phyloP scores from a whole-genome alignment of 1,139 yeast genomes.

The Meyerozyma athensensis region DNA sequence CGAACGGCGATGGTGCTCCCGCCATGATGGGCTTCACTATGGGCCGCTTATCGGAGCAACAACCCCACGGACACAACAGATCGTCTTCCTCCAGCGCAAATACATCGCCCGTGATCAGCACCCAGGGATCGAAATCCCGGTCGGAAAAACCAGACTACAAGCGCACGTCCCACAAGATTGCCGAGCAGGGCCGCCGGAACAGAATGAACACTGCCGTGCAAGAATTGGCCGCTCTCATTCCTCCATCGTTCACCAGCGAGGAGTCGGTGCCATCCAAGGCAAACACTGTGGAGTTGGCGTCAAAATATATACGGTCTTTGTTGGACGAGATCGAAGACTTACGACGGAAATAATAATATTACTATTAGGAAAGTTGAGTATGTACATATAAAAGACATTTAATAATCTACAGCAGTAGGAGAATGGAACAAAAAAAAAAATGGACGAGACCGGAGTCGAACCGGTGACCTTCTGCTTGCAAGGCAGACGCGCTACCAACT shows the following conservation, averaged over 20 bases:
- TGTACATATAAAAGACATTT: too few species aligned
- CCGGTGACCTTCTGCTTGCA: conserved; percentile 65
- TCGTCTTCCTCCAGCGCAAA: conserved; percentile 8
- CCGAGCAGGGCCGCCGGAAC: conserved; percentile 94
- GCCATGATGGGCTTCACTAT: conserved; percentile 45
- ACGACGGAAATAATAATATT: conserved; percentile 10
- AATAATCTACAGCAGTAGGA: too few species aligned
- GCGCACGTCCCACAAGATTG: conserved; percentile 82
- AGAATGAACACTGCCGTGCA: conserved; percentile 83
- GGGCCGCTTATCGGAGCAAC: conserved; percentile 43
- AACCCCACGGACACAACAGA: conserved; percentile 7
- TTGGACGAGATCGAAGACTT: conserved; percentile 37
- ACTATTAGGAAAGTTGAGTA: too few species aligned
- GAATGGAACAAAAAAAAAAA: conserved; percentile 15
- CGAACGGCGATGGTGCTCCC: conserved; percentile 6
- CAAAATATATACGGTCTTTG: conserved; percentile 58
- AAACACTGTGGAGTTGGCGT: conserved; percentile 88
- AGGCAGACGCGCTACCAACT: conserved; percentile 71
- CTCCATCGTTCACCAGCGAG: conserved; percentile 55
- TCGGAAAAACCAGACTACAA: conserved; percentile 36
- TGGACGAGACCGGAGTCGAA: conserved; percentile 68
- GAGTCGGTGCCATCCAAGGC: conserved; percentile 78
- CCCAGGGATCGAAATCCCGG: conserved; percentile 10
- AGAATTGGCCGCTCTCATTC: conserved; percentile 66
- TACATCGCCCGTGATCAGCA: conserved; percentile 12